phyloP scores from a whole-genome alignment of 345 rosid genomes.

The Conringia planisiliqua region DNA sequence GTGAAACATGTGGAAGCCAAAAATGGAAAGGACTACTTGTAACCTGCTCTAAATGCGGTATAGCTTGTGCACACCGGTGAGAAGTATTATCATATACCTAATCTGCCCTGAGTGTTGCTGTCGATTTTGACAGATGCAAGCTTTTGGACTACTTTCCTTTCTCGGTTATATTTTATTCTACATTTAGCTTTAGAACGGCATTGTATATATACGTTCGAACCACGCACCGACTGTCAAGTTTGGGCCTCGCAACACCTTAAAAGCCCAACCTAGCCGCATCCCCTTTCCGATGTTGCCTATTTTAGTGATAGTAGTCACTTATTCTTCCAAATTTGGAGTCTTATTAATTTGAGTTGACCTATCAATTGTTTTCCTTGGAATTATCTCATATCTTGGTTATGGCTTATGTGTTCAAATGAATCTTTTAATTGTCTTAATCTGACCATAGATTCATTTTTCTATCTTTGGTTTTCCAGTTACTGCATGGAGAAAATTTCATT shows the following conservation, averaged over 20 bases:
- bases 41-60: slow-evolving; percentile 44
- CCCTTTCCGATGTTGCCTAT: background rate
- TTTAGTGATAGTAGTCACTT: background rate
- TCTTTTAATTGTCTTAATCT: background rate
- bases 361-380: background rate
- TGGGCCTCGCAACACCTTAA: background rate
- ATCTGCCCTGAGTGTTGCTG: background rate
- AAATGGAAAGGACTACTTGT: slow-evolving; percentile 30
- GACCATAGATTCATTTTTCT: background rate
- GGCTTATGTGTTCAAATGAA: background rate
- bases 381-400: background rate
- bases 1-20: slow-evolving; percentile 46
- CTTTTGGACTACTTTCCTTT: background rate
- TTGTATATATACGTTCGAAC: background rate
- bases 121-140: background rate
- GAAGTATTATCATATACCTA: slow-evolving; percentile 17
- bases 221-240: background rate
- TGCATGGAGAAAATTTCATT: slow-evolving; percentile 31
- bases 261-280: background rate
- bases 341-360: background rate
- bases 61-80: slow-evolving; percentile 47
- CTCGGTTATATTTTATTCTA: background rate
- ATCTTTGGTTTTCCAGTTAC: slow-evolving; percentile 36
- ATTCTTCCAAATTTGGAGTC: background rate
- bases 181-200: background rate